These are phyloP conservation scores for Medicago ruthenica DNA, from an alignment of 306 rosid species.

Conservation along the genomic window DNA sequence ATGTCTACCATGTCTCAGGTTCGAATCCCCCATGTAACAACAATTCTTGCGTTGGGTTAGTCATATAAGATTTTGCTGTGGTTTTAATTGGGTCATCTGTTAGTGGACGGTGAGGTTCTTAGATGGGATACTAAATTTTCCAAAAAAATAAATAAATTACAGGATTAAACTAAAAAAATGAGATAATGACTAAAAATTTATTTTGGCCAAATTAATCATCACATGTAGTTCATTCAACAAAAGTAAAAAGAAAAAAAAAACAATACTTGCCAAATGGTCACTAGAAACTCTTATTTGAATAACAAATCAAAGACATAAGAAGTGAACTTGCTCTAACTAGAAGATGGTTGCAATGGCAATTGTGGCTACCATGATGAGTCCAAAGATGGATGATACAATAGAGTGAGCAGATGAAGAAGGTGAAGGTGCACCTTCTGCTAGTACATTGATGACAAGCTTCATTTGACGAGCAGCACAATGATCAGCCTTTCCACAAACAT, in stretches of 20 bases:
- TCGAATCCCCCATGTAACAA: no score
- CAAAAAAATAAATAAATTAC: no score
- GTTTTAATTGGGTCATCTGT: no score
- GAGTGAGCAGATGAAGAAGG: constrained; percentile 1
- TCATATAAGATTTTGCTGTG: no score
- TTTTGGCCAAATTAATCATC: neutral
- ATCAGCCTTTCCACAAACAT: neutral
- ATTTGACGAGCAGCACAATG: constrained; percentile 13
- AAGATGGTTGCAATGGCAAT: neutral
- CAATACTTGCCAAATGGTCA: neutral
- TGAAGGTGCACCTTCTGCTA: neutral
- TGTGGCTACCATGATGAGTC: neutral
- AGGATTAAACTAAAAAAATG: no score
- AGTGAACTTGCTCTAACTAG: neutral
- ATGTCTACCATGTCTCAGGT: no score
- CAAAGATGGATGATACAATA: neutral
- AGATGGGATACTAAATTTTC: no score
- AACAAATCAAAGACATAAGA: neutral
- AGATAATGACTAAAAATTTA: neutral
- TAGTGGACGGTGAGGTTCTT: no score
- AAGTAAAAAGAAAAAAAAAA: neutral
- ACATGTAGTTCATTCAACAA: neutral
- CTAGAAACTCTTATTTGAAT: neutral
- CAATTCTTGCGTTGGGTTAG: no score
- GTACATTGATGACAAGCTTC: neutral